These are phyloP conservation scores for Penicillium paxilli DNA, from an alignment of 495 filamentous ascomycete species.

Conservation along the genomic window DNA sequence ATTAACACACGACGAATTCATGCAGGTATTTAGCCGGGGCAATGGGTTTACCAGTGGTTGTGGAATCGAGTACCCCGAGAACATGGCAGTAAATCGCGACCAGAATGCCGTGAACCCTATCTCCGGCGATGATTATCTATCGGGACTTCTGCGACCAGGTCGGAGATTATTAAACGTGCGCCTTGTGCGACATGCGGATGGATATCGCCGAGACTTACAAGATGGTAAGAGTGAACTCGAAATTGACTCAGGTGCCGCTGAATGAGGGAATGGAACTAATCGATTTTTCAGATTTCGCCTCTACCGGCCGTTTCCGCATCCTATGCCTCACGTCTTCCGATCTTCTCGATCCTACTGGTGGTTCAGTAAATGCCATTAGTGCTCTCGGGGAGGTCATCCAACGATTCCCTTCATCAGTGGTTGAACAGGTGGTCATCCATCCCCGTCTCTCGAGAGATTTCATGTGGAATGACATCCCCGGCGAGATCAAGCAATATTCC, in stretches of 20 bases:
- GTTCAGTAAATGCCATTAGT: slow-evolving; percentile 30
- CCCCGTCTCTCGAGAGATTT: slow-evolving; percentile 48
- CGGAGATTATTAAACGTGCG: slow-evolving; percentile 35
- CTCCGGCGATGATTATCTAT: slow-evolving; percentile 44
- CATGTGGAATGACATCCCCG: slow-evolving; percentile 59
- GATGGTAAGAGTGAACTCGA: slow-evolving; percentile 35
- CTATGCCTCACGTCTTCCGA: slow-evolving; percentile 40
- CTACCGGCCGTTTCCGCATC: slow-evolving; percentile 50
- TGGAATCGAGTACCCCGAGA: slow-evolving; percentile 47
- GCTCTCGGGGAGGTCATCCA: slow-evolving; percentile 45
- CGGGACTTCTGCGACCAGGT: slow-evolving; percentile 37
- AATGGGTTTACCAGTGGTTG: slow-evolving; percentile 49
- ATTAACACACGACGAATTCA: slow-evolving; percentile 53
- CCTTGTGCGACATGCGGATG: slow-evolving; percentile 47
- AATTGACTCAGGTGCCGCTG: background rate
- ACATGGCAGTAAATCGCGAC: slow-evolving; percentile 34
- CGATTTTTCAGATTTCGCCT: slow-evolving; percentile 32
- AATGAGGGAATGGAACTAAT: too few species aligned
- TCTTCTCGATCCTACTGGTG: slow-evolving; percentile 28
- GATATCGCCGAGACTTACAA: slow-evolving; percentile 43
- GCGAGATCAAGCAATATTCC: slow-evolving; percentile 56
- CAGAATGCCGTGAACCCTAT: slow-evolving; percentile 25
- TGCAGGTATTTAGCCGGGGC: slow-evolving; percentile 46
- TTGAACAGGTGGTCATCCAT: slow-evolving; percentile 65
- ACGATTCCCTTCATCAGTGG: slow-evolving; percentile 37